Percentiles rank a stretch among this genome's conserved stretches.
Conservation (phyloP, 495 filamentous ascomycete species). For the Penicillium daleae region DNA sequence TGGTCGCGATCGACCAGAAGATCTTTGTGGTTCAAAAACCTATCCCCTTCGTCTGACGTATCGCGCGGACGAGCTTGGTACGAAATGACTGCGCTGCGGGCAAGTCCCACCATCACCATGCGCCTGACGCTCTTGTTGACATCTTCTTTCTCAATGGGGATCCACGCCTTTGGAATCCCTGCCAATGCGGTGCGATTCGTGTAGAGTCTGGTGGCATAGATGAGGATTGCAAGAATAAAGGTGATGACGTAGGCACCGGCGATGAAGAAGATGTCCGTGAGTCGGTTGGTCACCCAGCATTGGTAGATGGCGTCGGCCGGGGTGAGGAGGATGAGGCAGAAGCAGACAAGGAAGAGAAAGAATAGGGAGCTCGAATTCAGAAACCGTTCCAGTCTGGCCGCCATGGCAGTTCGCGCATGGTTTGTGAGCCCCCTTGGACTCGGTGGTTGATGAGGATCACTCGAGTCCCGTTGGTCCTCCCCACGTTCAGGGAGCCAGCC, state of each 20-base stretch:
- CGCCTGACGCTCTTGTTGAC: conserved; percentile 71
- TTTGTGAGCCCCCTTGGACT: conserved; percentile 20
- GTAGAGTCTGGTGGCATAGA: conserved; percentile 89
- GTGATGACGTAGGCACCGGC: conserved; percentile 78
- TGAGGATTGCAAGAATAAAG: conserved; percentile 67
- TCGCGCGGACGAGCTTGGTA: conserved; percentile 74
- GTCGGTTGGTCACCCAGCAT: conserved; percentile 61
- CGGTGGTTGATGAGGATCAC: conserved; percentile 1
- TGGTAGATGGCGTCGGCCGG: conserved; percentile 85
- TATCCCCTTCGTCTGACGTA: conserved; percentile 34
- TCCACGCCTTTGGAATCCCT: conserved; percentile 81
- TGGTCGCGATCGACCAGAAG: conserved; percentile 40
- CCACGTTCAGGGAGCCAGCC: too few species aligned
- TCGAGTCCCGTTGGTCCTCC: background rate
- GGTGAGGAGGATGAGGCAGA: conserved; percentile 75
- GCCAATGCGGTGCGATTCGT: conserved; percentile 77
- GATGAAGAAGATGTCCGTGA: conserved; percentile 85
- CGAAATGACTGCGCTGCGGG: conserved; percentile 78
- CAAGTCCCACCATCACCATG: conserved; percentile 71
- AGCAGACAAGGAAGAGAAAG: conserved; percentile 71
- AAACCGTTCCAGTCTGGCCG: conserved; percentile 68
- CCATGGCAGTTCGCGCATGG: conserved; percentile 42
- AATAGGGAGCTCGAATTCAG: conserved; percentile 82
- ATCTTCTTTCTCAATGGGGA: conserved; percentile 77
- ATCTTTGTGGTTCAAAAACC: conserved; percentile 34